Conservation (phyloP, 768 basidiomycete genomes). For the Botryobasidium botryosum region DNA sequence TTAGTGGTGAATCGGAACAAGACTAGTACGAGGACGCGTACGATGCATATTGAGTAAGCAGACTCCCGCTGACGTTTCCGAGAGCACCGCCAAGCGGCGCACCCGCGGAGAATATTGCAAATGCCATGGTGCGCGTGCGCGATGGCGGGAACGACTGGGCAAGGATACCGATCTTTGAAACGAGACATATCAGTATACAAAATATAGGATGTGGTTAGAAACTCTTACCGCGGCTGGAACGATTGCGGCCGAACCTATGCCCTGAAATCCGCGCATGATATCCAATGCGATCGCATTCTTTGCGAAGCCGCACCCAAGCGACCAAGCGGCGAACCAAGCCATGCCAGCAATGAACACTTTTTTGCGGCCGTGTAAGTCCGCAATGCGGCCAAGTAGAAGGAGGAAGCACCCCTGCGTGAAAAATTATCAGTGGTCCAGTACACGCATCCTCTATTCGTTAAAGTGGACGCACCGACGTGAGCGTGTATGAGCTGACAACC, state of each 20-base stretch:
- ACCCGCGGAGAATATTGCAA: constrained; percentile 71
- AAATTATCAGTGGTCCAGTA: too few relatives aligned
- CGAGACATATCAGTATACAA: too few relatives aligned
- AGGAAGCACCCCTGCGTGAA: too few relatives aligned
- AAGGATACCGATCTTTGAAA: constrained; percentile 70
- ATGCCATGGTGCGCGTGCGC: constrained; percentile 53
- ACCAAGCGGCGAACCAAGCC: constrained; percentile 33
- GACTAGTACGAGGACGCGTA: constrained; percentile 14
- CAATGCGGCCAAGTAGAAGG: constrained; percentile 58
- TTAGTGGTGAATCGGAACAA: too few relatives aligned
- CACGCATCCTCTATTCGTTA: too few relatives aligned
- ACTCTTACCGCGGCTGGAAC: too few relatives aligned
- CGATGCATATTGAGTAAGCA: constrained; percentile 38
- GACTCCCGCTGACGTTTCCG: constrained; percentile 54
- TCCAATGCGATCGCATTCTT: constrained; percentile 41
- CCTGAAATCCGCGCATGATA: constrained; percentile 60
- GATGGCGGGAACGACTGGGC: constrained; percentile 58
- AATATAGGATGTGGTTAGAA: too few relatives aligned
- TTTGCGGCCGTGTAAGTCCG: constrained; percentile 65
- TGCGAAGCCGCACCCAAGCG: constrained; percentile 47
- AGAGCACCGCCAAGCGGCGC: constrained; percentile 65
- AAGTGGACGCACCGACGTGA: constrained; percentile 15
- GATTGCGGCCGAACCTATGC: constrained; percentile 59
- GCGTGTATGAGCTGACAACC: constrained; percentile 19
- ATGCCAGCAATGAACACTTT: constrained; percentile 46